Evolutionary conservation across 768 basidiomycete species (phyloP).

Genomic region (Pleurotus tuoliensis): DNA sequence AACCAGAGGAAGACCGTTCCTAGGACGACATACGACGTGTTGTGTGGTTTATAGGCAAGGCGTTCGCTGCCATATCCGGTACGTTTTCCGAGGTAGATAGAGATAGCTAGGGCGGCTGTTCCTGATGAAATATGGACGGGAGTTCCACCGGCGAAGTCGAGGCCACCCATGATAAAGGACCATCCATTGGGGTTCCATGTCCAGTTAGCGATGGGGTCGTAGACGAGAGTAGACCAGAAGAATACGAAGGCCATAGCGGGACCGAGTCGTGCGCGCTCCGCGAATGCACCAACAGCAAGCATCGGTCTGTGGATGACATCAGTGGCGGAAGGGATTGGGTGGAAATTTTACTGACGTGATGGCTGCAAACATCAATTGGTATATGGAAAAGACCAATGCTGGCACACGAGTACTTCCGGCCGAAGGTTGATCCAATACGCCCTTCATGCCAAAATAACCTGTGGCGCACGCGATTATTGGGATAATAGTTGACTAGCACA

Average conservation of each 20-base stretch:
- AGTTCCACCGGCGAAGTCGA: slow-evolving; percentile 93
- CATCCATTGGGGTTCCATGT: slow-evolving; percentile 84
- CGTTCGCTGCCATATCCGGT: slow-evolving; percentile 88
- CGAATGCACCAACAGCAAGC: slow-evolving; percentile 88
- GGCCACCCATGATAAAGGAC: slow-evolving; percentile 76
- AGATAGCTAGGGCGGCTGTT: slow-evolving; percentile 86
- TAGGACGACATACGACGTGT: slow-evolving; percentile 88
- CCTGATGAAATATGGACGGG: slow-evolving; percentile 97
- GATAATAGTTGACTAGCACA: not conserved
- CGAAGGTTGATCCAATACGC: slow-evolving; percentile 73
- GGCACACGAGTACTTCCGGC: slow-evolving; percentile 71
- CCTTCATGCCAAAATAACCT: slow-evolving; percentile 83
- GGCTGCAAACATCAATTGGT: slow-evolving; percentile 88
- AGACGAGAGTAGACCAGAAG: slow-evolving; percentile 83
- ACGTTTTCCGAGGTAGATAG: slow-evolving; percentile 86
- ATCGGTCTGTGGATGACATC: slow-evolving; percentile 53
- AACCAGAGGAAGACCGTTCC: slow-evolving; percentile 95
- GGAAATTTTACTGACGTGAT: slow-evolving; percentile 57
- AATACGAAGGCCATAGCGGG: slow-evolving; percentile 90
- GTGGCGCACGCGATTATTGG: not conserved
- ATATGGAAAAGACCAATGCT: slow-evolving; percentile 72
- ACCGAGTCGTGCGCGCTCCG: slow-evolving; percentile 82
- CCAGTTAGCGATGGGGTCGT: slow-evolving; percentile 95
- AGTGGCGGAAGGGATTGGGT: not conserved
- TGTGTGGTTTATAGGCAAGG: slow-evolving; percentile 91